Conservation (phyloP, 192 early-diverging fungal genomes). For the Umbelopsis ramanniana region DNA sequence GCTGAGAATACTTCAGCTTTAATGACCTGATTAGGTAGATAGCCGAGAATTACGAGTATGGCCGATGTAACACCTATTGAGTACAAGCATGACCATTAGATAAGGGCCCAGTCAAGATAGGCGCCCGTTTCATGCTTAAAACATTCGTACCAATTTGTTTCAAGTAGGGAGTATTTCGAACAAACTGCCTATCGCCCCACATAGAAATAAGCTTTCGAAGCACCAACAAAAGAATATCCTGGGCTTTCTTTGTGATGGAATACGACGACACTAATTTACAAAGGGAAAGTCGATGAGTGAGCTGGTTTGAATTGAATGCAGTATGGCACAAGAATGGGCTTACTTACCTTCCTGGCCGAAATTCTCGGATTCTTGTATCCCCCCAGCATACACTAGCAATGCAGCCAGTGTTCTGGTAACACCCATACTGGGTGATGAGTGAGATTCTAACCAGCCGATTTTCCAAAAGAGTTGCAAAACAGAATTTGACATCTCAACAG, state of each 20-base stretch:
- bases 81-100: background rate
- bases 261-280: background rate
- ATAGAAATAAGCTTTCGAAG: background rate
- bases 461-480: conserved; percentile 4
- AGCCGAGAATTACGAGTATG: conserved; percentile 10
- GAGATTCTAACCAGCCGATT: background rate
- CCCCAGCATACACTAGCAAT: conserved; percentile 7
- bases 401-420: conserved; percentile 2
- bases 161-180: background rate
- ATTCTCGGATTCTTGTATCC: conserved; percentile 4
- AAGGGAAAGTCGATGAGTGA: background rate
- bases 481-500: background rate
- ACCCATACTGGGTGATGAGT: background rate
- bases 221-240: background rate
- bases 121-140: background rate
- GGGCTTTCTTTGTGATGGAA: background rate
- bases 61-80: conserved; percentile 20
- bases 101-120: background rate
- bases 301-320: background rate
- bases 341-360: background rate
- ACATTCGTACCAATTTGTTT: background rate
- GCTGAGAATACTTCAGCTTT: conserved; percentile 1
- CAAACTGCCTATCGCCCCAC: conserved; percentile 16
- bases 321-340: background rate
- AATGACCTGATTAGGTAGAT: conserved; percentile 4